A percentile compares a stretch with the other conserved stretches of the same genome.
phyloP scores from a whole-genome alignment of 75 land plant species.

The Chamaecyparis obtusa region DNA sequence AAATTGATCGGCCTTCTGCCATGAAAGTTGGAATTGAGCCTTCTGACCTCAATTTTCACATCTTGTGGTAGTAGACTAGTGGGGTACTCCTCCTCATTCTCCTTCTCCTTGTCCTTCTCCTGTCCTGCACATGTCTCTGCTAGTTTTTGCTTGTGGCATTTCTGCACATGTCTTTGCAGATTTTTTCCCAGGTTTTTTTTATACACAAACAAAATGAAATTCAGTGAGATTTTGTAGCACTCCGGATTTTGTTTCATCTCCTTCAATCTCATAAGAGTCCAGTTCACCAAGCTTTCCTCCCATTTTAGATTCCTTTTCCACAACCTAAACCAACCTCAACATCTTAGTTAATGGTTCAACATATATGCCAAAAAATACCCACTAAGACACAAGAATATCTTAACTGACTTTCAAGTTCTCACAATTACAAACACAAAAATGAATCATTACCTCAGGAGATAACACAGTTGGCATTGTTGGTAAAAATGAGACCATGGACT shows the following conservation, averaged over 20 bases:
- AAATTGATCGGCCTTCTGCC: too few species aligned
- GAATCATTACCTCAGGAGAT: slow-evolving; percentile 66
- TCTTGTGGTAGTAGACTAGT: slow-evolving; percentile 31
- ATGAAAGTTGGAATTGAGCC: slow-evolving; percentile 38
- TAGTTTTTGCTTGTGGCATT: slow-evolving; percentile 73
- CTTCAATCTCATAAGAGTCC: slow-evolving; percentile 94
- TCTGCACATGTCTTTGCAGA: too few species aligned
- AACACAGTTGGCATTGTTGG: slow-evolving; percentile 85
- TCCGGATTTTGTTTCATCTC: slow-evolving; percentile 72
- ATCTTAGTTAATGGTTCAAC: not conserved
- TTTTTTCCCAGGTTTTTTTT: too few species aligned
- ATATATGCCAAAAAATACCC: not conserved
- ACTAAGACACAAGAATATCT: not conserved
- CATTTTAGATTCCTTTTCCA: slow-evolving; percentile 68
- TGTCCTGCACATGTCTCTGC: slow-evolving; percentile 30
- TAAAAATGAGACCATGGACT: slow-evolving; percentile 68
- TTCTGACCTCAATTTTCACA: slow-evolving; percentile 52
- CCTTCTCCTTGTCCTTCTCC: not conserved
- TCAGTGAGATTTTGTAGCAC: slow-evolving; percentile 83
- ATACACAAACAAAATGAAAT: slow-evolving; percentile 92
- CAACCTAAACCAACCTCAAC: slow-evolving; percentile 31
- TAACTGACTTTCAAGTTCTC: not conserved
- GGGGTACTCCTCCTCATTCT: slow-evolving; percentile 10
- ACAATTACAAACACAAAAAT: not conserved
- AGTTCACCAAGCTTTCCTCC: slow-evolving; percentile 76